Conservation (phyloP, 192 early-diverging fungal genomes). For the Entophlyctis helioformis region DNA sequence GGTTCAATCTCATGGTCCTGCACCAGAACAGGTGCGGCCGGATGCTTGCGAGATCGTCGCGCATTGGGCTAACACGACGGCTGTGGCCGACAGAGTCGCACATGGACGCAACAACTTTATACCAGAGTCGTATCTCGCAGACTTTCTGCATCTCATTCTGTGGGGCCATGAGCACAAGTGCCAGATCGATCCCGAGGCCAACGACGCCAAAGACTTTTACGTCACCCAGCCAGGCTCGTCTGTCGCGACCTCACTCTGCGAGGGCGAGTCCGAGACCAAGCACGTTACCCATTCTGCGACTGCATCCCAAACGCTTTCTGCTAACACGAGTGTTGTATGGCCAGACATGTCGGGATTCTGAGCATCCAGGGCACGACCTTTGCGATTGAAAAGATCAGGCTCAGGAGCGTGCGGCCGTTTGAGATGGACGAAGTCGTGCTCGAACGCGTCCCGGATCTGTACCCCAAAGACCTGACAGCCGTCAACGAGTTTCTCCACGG, state of each 20-base stretch:
- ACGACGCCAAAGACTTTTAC: conserved; percentile 51
- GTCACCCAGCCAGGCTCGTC: conserved; percentile 89
- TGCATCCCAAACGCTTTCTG: no score
- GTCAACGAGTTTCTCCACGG: conserved; percentile 40
- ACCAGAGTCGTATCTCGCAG: conserved; percentile 71
- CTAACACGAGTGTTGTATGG: no score
- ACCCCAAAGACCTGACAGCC: conserved; percentile 37
- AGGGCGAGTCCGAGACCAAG: conserved; percentile 69
- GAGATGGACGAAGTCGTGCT: conserved; percentile 61
- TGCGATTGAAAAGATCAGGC: conserved; percentile 57
- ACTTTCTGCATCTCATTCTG: conserved; percentile 70
- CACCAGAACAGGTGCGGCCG: conserved; percentile 73
- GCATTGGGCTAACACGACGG: background rate
- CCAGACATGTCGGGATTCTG: conserved; percentile 42
- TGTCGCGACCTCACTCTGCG: conserved; percentile 75
- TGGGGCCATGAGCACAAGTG: conserved; percentile 99
- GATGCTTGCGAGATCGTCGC: background rate
- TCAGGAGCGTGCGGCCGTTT: conserved; percentile 81
- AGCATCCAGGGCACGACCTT: conserved; percentile 57
- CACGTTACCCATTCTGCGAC: conserved; percentile 32
- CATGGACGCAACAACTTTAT: conserved; percentile 79
- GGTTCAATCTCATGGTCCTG: conserved; percentile 84
- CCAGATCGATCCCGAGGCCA: conserved; percentile 60
- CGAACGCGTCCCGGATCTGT: conserved; percentile 27
- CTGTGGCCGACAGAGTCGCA: conserved; percentile 32